These are phyloP conservation scores for Skeletonema costatum DNA, from an alignment of 108 stramenopile genomes.

Conservation along the genomic window DNA sequence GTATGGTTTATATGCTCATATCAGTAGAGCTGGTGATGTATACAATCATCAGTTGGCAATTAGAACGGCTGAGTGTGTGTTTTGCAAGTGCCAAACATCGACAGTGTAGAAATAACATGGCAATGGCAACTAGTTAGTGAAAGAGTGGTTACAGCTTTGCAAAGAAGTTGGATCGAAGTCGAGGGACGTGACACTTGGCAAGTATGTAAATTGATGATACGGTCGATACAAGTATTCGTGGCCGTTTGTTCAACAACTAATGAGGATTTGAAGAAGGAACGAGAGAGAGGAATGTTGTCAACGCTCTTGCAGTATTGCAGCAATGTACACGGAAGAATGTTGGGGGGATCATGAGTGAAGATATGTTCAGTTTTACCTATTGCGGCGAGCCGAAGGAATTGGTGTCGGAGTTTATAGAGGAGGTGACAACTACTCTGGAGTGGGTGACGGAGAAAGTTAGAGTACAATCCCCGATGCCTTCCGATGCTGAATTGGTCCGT, in stretches of 20 bases:
- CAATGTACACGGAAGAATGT: conserved; percentile 92
- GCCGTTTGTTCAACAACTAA: conserved; percentile 74
- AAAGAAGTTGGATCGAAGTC: conserved; percentile 68
- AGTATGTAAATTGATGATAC: conserved; percentile 55
- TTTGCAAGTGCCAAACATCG: conserved; percentile 83
- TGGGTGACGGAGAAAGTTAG: conserved; percentile 71
- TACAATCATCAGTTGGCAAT: conserved; percentile 65
- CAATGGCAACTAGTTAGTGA: conserved; percentile 62
- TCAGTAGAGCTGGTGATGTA: conserved; percentile 75
- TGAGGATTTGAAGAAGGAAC: conserved; percentile 65
- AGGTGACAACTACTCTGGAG: conserved; percentile 70
- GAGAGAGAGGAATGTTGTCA: conserved; percentile 52
- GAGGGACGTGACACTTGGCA: conserved; percentile 77
- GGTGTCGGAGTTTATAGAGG: conserved; percentile 76
- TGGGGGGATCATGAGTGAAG: conserved; percentile 89
- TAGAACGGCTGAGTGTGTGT: conserved; percentile 56
- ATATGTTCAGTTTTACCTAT: conserved; percentile 81
- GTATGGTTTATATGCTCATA: conserved; percentile 73
- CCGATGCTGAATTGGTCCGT: not conserved
- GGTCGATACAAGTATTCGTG: conserved; percentile 79
- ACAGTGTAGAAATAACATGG: conserved; percentile 52
- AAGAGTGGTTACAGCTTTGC: conserved; percentile 79
- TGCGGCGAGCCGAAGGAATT: conserved; percentile 82
- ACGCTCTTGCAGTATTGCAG: conserved; percentile 79
- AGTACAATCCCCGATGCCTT: not conserved